Evolutionary conservation across 805 yeast genomes (phyloP).

Genomic region (Tetrapisispora iriomotensis): DNA sequence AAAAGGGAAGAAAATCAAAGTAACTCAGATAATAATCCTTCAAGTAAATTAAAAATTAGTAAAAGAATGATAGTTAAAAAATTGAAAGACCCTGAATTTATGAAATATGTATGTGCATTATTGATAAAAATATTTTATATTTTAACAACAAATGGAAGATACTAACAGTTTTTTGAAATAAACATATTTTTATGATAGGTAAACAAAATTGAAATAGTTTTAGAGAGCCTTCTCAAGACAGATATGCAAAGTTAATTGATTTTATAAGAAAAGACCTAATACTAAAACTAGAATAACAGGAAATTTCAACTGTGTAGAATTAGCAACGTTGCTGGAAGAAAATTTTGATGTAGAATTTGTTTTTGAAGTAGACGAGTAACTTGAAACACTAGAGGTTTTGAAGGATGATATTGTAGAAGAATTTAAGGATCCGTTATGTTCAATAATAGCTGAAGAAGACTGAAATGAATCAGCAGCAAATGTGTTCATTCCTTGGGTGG

Average conservation of each 20-base stretch:
- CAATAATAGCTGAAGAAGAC: no score
- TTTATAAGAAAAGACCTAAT: neutral
- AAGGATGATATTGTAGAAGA: no score
- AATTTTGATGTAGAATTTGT: neutral
- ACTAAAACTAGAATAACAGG: neutral
- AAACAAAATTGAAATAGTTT: conserved; percentile 8
- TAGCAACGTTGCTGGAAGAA: neutral
- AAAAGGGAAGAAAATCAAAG: neutral
- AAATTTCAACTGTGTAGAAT: neutral
- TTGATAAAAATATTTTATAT: no score
- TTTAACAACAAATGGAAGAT: no score
- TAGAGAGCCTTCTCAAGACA: neutral
- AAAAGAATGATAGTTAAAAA: conserved; percentile 14
- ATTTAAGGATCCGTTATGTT: no score
- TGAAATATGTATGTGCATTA: conserved; percentile 21
- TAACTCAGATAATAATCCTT: neutral
- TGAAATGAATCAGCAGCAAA: no score
- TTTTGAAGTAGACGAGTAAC: no score
- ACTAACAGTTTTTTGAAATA: no score
- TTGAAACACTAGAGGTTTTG: no score
- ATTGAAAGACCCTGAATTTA: conserved; percentile 18
- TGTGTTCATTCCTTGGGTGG: neutral
- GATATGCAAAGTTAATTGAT: no score
- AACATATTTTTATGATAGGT: conserved; percentile 1
- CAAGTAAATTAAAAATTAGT: conserved; percentile 3